phyloP scores from a whole-genome alignment of 805 yeast species.

The Suhomyces emberorum region DNA sequence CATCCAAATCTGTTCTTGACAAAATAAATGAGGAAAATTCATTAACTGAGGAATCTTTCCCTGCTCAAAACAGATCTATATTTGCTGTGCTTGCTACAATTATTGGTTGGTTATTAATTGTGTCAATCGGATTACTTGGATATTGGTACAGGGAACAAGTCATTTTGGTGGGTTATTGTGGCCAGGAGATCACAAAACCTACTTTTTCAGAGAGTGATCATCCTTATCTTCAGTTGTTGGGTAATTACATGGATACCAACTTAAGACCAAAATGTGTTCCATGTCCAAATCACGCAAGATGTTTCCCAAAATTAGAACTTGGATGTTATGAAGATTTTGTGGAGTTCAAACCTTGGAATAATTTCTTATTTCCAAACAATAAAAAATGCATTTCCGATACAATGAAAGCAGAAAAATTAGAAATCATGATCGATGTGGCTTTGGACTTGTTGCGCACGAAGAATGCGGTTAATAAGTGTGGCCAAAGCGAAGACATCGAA shows the following conservation, averaged over 20 bases:
- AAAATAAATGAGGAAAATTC: not conserved
- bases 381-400: constrained; percentile 70
- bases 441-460: constrained; percentile 62
- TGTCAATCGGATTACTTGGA: constrained; percentile 37
- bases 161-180: constrained; percentile 70
- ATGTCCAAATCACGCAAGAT: constrained; percentile 81
- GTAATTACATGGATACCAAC: constrained; percentile 41
- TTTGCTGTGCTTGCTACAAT: too few species aligned
- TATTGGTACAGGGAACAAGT: constrained; percentile 67
- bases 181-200: constrained; percentile 49
- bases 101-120: constrained; percentile 20
- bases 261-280: constrained; percentile 62
- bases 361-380: constrained; percentile 45
- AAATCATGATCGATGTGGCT: constrained; percentile 63
- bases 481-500: constrained; percentile 42
- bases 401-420: constrained; percentile 62
- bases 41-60: constrained; percentile 2
- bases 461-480: constrained; percentile 63
- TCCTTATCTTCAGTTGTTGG: constrained; percentile 34
- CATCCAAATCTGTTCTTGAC: not conserved
- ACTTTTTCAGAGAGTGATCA: constrained; percentile 32
- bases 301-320: constrained; percentile 56
- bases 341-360: constrained; percentile 49
- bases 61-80: not conserved
- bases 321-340: constrained; percentile 71